phyloP scores from a whole-genome alignment of 805 yeast genomes.

The Candida sithepensis region DNA sequence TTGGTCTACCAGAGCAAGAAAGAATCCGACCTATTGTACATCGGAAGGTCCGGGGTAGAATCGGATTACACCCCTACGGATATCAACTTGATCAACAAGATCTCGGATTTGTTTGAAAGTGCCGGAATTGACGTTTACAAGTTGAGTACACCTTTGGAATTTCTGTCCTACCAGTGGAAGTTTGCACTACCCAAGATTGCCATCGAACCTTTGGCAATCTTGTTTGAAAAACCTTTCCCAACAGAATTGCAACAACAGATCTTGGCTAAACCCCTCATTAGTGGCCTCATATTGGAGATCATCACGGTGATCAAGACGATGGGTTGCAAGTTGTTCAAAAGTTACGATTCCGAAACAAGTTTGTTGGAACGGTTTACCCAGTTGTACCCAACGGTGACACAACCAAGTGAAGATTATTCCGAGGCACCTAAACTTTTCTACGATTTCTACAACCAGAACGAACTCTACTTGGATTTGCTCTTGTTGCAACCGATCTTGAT shows the following conservation, averaged over 20 bases:
- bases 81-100: slow-evolving; percentile 33
- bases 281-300: slow-evolving; percentile 76
- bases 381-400: slow-evolving; percentile 36
- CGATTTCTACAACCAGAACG: slow-evolving; percentile 55
- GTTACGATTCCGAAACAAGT: slow-evolving; percentile 64
- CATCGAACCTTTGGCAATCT: slow-evolving; percentile 69
- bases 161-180: slow-evolving; percentile 78
- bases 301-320: slow-evolving; percentile 69
- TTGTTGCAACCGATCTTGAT: slow-evolving; percentile 81
- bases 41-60: slow-evolving; percentile 38
- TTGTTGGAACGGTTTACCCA: slow-evolving; percentile 52
- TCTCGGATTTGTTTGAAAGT: slow-evolving; percentile 36
- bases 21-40: slow-evolving; percentile 45
- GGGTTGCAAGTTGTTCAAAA: slow-evolving; percentile 69
- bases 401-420: slow-evolving; percentile 29
- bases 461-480: slow-evolving; percentile 68
- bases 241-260: slow-evolving; percentile 57
- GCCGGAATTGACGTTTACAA: slow-evolving; percentile 45
- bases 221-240: slow-evolving; percentile 71
- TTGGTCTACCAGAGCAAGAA: slow-evolving; percentile 35
- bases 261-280: slow-evolving; percentile 77
- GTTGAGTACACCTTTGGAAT: slow-evolving; percentile 51
- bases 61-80: slow-evolving; percentile 41
- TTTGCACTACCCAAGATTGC: slow-evolving; percentile 75
- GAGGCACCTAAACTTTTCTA: slow-evolving; percentile 62